These are phyloP conservation scores for Deinandra increscens DNA, from an alignment of 129 eudicot species.

Conservation along the genomic window DNA sequence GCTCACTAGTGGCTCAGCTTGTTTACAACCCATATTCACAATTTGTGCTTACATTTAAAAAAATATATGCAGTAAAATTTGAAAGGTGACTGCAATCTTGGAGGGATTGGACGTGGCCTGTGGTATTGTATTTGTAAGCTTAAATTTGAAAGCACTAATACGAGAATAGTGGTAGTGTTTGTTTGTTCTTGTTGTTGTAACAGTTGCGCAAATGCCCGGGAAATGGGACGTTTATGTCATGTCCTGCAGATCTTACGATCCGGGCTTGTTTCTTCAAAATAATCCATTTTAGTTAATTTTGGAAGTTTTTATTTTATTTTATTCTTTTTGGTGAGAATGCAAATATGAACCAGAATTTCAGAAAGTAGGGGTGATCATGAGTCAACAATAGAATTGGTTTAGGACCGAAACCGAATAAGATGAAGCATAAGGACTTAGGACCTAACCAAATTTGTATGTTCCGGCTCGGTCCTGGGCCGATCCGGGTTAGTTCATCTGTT, in stretches of 20 bases:
- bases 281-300: constrained; percentile 25
- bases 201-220: constrained; percentile 30
- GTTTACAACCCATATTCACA: too few relatives aligned
- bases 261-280: constrained; percentile 12
- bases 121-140: constrained; percentile 36
- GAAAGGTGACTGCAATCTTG: constrained; percentile 23
- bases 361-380: too few relatives aligned
- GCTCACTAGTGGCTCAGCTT: too few relatives aligned
- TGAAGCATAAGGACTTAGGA: too few relatives aligned
- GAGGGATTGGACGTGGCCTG: constrained; percentile 21
- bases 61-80: constrained; percentile 28
- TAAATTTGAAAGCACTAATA: constrained; percentile 28
- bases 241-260: constrained; percentile 25
- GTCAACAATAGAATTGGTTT: too few relatives aligned
- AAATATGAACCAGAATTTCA: constrained; percentile 19
- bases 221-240: constrained; percentile 22
- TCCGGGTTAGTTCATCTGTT: too few relatives aligned
- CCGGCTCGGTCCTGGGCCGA: too few relatives aligned
- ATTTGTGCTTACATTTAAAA: too few relatives aligned
- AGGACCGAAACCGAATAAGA: too few relatives aligned
- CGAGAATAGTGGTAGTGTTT: constrained; percentile 28
- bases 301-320: constrained; percentile 5
- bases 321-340: constrained; percentile 30
- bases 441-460: too few relatives aligned
- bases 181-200: constrained; percentile 14